These are phyloP conservation scores for Fusarium haematococcum DNA, from an alignment of 2,329 filamentous ascomycete species.

Conservation along the genomic window DNA sequence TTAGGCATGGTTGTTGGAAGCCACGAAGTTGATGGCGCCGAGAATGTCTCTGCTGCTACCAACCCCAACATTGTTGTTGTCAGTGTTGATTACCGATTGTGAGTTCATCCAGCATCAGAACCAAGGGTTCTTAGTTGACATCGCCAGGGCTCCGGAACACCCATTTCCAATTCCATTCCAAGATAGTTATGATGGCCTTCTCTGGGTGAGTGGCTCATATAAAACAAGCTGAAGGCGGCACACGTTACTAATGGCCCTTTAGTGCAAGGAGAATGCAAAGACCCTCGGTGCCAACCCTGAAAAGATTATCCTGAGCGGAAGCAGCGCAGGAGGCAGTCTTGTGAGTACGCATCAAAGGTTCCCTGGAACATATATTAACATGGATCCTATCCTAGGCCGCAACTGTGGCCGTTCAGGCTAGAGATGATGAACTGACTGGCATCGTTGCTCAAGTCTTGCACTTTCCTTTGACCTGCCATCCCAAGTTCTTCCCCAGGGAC, in stretches of 20 bases:
- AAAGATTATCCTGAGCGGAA: slow-evolving; percentile 35
- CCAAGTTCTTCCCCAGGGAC: slow-evolving; percentile 35
- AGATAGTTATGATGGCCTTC: slow-evolving; percentile 39
- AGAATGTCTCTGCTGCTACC: slow-evolving; percentile 37
- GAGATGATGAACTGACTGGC: slow-evolving; percentile 24
- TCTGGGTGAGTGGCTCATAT: slow-evolving; percentile 24
- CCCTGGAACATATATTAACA: not conserved
- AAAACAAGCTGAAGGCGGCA: rapidly evolving
- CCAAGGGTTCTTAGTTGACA: too few species aligned
- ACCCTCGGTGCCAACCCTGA: slow-evolving; percentile 30
- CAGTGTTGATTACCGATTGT: slow-evolving; percentile 40
- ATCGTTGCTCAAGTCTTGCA: slow-evolving; percentile 37
- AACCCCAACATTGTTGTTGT: slow-evolving; percentile 35
- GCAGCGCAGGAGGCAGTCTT: slow-evolving; percentile 38
- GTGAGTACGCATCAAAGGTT: not conserved
- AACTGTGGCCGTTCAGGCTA: slow-evolving; percentile 20
- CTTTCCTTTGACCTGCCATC: slow-evolving; percentile 38
- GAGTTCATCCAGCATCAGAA: not conserved
- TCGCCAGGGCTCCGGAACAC: slow-evolving; percentile 32
- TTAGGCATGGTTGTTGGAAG: slow-evolving; percentile 37
- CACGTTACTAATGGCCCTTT: not conserved
- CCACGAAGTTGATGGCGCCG: slow-evolving; percentile 39
- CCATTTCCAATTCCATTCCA: slow-evolving; percentile 36
- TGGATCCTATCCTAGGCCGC: slow-evolving; percentile 20
- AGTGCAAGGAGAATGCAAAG: slow-evolving; percentile 39